A percentile compares a stretch with the other conserved stretches of the same genome.
These are phyloP conservation scores for Lipomyces anomalus DNA, from an alignment of 805 yeast species.

Conservation along the genomic window DNA sequence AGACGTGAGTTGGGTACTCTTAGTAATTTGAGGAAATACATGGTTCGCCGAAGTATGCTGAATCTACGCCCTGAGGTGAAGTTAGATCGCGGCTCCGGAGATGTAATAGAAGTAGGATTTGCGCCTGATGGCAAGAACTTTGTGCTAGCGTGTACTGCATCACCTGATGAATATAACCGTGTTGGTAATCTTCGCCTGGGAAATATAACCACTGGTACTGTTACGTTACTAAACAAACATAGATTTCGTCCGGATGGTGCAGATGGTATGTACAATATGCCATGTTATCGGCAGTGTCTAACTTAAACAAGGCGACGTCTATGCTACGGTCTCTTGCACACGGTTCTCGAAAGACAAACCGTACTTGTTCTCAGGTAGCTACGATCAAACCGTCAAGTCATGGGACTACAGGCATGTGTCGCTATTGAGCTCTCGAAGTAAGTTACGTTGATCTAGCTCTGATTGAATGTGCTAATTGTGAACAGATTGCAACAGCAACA, in stretches of 20 bases:
- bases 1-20: background rate
- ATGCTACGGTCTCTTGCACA: constrained; percentile 2
- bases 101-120: constrained; percentile 2
- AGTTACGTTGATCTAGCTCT: too few relatives aligned
- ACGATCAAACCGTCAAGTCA: constrained; percentile 2
- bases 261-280: background rate
- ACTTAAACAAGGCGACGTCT: background rate
- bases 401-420: constrained; percentile 1
- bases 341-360: background rate
- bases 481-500: background rate
- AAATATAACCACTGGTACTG: background rate
- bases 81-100: constrained; percentile 5
- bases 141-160: constrained; percentile 5
- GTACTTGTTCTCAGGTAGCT: constrained; percentile 4
- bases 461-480: too few relatives aligned
- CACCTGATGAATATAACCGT: constrained; percentile 7
- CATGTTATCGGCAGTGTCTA: too few relatives aligned
- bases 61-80: background rate
- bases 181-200: constrained; percentile 6
- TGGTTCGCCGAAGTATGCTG: background rate
- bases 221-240: constrained; percentile 1
- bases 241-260: background rate
- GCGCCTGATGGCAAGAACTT: constrained; percentile 2
- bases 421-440: background rate
- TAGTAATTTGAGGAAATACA: background rate